Conservation (phyloP, 164 flowering plant genomes). For the Euptelea pleiosperma region DNA sequence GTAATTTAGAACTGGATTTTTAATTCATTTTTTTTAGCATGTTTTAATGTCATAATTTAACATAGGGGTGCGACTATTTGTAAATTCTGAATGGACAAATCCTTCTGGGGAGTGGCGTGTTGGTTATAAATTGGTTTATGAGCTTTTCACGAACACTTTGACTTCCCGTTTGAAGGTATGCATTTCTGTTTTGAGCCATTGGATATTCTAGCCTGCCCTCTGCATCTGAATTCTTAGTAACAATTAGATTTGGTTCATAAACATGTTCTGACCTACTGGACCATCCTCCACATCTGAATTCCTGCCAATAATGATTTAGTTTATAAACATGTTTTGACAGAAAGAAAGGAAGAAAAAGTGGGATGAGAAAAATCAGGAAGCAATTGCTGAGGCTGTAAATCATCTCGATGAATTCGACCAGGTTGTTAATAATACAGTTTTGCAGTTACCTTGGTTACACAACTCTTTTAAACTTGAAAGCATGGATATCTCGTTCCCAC, state of each 20-base stretch:
- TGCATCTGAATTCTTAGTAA: neutral
- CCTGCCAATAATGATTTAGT: neutral
- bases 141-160: conserved; percentile 73
- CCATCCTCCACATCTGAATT: neutral
- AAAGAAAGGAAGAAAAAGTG: conserved; percentile 87
- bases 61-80: conserved; percentile 55
- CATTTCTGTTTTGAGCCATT: neutral
- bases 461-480: no score
- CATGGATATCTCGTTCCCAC: no score
- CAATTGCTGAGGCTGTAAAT: conserved; percentile 78
- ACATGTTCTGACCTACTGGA: neutral
- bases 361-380: conserved; percentile 92
- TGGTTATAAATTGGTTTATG: conserved; percentile 80
- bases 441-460: no score
- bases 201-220: neutral
- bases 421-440: conserved; percentile 33
- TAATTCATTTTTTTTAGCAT: no score
- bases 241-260: neutral
- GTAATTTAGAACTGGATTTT: neutral
- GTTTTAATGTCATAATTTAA: neutral
- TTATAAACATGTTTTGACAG: conserved; percentile 32
- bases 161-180: conserved; percentile 85
- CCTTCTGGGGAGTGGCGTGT: conserved; percentile 97
- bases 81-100: conserved; percentile 84
- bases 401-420: conserved; percentile 77